Evolutionary conservation across 2,329 filamentous ascomycete genomes (phyloP).

Genomic region (Venturia nashicola): DNA sequence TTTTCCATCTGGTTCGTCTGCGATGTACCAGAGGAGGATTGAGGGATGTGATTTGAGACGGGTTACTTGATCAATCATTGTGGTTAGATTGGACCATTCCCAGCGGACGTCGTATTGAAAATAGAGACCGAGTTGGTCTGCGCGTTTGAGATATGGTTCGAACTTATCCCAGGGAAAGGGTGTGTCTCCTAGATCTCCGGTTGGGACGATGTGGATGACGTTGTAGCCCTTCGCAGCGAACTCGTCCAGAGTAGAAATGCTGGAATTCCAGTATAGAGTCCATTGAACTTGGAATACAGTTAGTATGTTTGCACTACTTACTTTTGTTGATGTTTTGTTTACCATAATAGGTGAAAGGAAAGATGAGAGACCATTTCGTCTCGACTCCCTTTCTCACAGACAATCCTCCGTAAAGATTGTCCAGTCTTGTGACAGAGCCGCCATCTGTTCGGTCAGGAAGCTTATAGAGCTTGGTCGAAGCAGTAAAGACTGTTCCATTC

Average conservation of each 20-base stretch:
- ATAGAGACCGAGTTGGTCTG: slow-evolving; percentile 33
- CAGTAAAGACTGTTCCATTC: background rate
- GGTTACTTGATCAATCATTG: slow-evolving; percentile 25
- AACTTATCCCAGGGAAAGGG: slow-evolving; percentile 21
- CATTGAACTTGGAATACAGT: slow-evolving; percentile 26
- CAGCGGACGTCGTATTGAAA: slow-evolving; percentile 35
- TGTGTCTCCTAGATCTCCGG: slow-evolving; percentile 17
- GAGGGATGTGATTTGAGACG: slow-evolving; percentile 21
- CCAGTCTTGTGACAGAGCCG: slow-evolving; percentile 35
- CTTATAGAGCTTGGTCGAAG: background rate
- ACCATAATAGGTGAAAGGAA: slow-evolving; percentile 36
- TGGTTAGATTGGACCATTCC: slow-evolving; percentile 27
- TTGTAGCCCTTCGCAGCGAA: slow-evolving; percentile 34
- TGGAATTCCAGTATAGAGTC: slow-evolving; percentile 17
- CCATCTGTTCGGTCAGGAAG: slow-evolving; percentile 13
- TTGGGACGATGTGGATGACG: slow-evolving; percentile 32
- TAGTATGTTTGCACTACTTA: slow-evolving; percentile 29
- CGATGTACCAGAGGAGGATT: slow-evolving; percentile 36
- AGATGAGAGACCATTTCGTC: slow-evolving; percentile 20
- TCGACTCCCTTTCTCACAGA: slow-evolving; percentile 20
- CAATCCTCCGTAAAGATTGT: slow-evolving; percentile 34
- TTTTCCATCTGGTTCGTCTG: slow-evolving; percentile 42
- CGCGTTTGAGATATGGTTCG: slow-evolving; percentile 27
- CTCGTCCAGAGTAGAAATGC: slow-evolving; percentile 20
- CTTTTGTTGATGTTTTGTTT: slow-evolving; percentile 25